A percentile compares a stretch with the other conserved stretches of the same genome.
These are phyloP conservation scores for Pueraria montana DNA, from an alignment of 306 rosid species.

Conservation along the genomic window DNA sequence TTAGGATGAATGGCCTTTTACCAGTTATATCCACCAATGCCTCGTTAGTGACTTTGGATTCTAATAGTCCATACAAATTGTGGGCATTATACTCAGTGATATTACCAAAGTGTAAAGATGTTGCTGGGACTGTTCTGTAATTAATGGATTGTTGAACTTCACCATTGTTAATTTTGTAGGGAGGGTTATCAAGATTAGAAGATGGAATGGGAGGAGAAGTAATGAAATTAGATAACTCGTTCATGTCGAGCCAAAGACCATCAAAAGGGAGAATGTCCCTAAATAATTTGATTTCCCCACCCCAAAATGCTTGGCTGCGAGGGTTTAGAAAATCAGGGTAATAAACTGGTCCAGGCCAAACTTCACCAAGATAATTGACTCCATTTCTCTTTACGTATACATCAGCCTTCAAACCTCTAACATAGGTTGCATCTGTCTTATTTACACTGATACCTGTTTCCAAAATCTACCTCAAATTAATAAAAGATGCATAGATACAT, in stretches of 20 bases:
- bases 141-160: conserved; percentile 58
- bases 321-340: conserved; percentile 88
- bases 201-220: conserved; percentile 60
- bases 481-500: background rate
- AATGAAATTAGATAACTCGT: conserved; percentile 76
- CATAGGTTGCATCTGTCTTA: conserved; percentile 65
- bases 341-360: conserved; percentile 93
- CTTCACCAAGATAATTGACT: conserved; percentile 71
- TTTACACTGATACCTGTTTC: conserved; percentile 76
- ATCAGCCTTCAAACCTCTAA: conserved; percentile 77
- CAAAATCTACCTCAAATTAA: conserved; percentile 37
- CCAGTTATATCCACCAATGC: conserved; percentile 68
- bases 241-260: conserved; percentile 96
- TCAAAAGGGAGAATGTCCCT: conserved; percentile 68
- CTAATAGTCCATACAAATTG: conserved; percentile 80
- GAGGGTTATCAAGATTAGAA: conserved; percentile 83
- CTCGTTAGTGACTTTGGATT: conserved; percentile 70
- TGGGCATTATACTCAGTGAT: conserved; percentile 81
- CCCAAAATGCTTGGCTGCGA: conserved; percentile 61
- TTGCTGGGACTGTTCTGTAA: conserved; percentile 65
- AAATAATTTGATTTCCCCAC: conserved; percentile 75
- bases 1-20: conserved; percentile 85
- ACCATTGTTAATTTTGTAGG: conserved; percentile 70
- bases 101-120: conserved; percentile 71
- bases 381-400: conserved; percentile 74